Conservation (phyloP, 768 basidiomycete species). For the Podaxis carcinomalis region DNA sequence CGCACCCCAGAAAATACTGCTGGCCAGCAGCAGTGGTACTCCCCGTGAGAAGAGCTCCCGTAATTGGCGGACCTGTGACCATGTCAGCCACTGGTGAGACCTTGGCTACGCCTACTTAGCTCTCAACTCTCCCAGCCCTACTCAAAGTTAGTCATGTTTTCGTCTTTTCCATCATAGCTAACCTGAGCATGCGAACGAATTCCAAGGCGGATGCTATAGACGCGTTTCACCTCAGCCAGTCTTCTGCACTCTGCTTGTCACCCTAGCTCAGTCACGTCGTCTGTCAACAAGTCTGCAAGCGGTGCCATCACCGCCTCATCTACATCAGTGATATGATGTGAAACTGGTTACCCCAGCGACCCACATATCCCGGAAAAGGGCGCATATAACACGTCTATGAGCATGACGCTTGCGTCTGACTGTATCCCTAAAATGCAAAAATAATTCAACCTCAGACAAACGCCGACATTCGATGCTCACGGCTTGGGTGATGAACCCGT, state of each 20-base stretch:
- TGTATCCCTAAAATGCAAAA: constrained; percentile 29
- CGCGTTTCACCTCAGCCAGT: background rate
- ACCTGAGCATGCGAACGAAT: constrained; percentile 18
- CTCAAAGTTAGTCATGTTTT: background rate
- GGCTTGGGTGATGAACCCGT: background rate
- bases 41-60: constrained; percentile 15
- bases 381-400: constrained; percentile 34
- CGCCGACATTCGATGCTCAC: constrained; percentile 17
- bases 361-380: constrained; percentile 27
- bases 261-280: constrained; percentile 12
- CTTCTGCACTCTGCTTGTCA: background rate
- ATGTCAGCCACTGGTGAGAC: background rate
- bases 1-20: constrained; percentile 13
- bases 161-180: background rate
- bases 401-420: constrained; percentile 20
- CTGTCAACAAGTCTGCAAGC: constrained; percentile 6
- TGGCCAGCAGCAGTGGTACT: constrained; percentile 14
- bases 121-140: constrained; percentile 13
- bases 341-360: background rate
- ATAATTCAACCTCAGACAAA: constrained; percentile 27
- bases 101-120: constrained; percentile 2
- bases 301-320: constrained; percentile 7
- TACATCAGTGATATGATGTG: background rate
- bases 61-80: constrained; percentile 14
- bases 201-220: constrained; percentile 14